Evolutionary conservation across 2,329 filamentous ascomycete genomes (phyloP), one percentile per base, ranked within the genome.

Genomic region (Diplocarpon mali): DNA sequence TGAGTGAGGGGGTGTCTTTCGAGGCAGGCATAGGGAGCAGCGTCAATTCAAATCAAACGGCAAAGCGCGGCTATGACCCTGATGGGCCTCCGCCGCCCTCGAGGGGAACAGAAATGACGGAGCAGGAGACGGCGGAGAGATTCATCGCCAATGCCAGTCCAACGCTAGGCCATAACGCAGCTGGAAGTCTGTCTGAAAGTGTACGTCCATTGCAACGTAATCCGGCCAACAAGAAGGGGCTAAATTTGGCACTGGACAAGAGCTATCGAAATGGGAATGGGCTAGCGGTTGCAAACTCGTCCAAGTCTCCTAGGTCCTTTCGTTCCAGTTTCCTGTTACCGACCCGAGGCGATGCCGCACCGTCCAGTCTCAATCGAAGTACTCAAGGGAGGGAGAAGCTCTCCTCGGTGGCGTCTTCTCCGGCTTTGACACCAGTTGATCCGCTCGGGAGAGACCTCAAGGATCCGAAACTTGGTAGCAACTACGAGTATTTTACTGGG

Each of bases 401-500:
- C n/a, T 80, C 84, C 5, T 95, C 88, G 0, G 76, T 76, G 42
- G 80, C 80, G 28, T 88, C 85, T 3, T 85, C 87, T 8, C 86
- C 86, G 2, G 74, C 72, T 38, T 70, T 84, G 40, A 64, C 69
- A 34, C 68, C 69, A 2, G 58, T 65, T n/a, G 71, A 77, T 48
- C 61, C 34, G 53, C 60, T 10, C 44, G 56, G 51, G 56, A 50
- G 30, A 32, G 57, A 38, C 34, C 58, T 35, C 35, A 64, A 48
- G 20, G 31, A 60, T 39, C 11, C 34, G n/a, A 64, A 70, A 30
- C 60, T 75, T 44, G 80, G 85, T 41, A 81, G 75, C 53, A 95
- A 95, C 57, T 84, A 90, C 64, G 78, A 96, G 62, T 95, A 95
- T 63, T 96, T 95, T 58, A 77, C 85, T 36, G 92, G 92, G 37